These are phyloP conservation scores for Sorghum bicolor DNA, from an alignment of 176 grass and related monocot species.

Conservation along the genomic window Sorghum_bicolor_NCBIv3 NC_012878.2:52372501-52373000, in stretches of 20 bases:
- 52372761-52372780: not conserved
- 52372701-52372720: constrained; percentile 72
- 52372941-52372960: no score
- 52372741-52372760: not conserved
- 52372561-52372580: constrained; percentile 2
- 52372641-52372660: constrained; percentile 72
- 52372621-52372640: constrained; percentile 5
- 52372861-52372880: not conserved
- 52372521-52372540: constrained; percentile 95
- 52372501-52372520: constrained; percentile 70
- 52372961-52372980: not conserved
- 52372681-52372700: constrained; percentile 66
- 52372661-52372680: constrained; percentile 88
- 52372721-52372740: constrained; percentile 84
- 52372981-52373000: not conserved
- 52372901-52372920: not conserved
- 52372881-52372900: not conserved
- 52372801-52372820: constrained; percentile 4
- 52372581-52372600: not conserved
- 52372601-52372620: not conserved
- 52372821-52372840: not conserved
- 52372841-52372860: not conserved
- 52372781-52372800: not conserved
- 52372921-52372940: not conserved
- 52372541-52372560: constrained; percentile 98